Evolutionary conservation across 192 early-diverging fungal genomes (phyloP), one percentile per base, ranked within the genome.

Genomic region (Podila minutissima): DNA sequence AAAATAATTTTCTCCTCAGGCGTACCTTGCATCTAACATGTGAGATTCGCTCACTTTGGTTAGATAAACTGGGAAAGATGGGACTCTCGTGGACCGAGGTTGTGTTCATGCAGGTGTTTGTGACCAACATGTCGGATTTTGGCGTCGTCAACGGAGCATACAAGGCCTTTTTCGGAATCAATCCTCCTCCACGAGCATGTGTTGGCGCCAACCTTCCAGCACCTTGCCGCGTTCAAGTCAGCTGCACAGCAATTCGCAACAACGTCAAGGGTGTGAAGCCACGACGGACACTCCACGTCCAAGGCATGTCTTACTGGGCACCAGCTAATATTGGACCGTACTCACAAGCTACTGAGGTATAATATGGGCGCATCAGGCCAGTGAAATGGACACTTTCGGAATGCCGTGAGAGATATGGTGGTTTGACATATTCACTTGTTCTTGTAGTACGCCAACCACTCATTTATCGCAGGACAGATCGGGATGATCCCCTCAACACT

Each of bases 321-420:
- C 94, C 94, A 31, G 93, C 94, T 29, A 95, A 95, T 68, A 95
- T 95, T 74, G 94, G 94, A 26, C 94, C 94, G 24, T 95, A 95
- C 76, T 92, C 91, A 15, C 94, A 95, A 76, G 87, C 89, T 19
- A 87, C 86, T 29, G 82, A 87, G 76, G 91, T 92, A 84, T 59
- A 73, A 46, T 13, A 41, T 12, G 38, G 38, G 12, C 35, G 35
- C 35, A 37, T 37, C 38, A 41, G 10, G 10, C 11, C 38, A 41
- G 10, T 2, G 38, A 41, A 41, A 41, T 41, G 38, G 12, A 41
- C 38, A 12, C 11, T 0, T 12, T 41, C 9, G 38, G 12, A 5
- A 12, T 12, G 12, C 38, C 38, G 11, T 1, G 9, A 41, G 0
- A 41, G 38, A 41, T 15, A 46, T 46, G 13, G 38, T 41, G 12